Evolutionary conservation across 106 monocot genomes (phyloP).

Genomic region (Allium sativum): DNA sequence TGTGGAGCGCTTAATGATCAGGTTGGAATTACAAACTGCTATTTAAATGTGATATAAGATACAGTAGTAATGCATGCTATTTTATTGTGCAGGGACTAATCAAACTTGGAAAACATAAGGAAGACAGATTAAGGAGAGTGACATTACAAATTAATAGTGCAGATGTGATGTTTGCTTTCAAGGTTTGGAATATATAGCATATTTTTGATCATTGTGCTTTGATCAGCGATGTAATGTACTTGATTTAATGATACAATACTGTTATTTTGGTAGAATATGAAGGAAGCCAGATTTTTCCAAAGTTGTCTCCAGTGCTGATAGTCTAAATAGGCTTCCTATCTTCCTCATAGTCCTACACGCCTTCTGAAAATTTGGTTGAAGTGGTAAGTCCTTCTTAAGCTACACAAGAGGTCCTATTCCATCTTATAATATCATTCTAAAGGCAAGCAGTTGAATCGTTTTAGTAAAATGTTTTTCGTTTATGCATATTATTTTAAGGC

Average conservation of each 20-base stretch:
- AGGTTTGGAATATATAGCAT: slow-evolving; percentile 20
- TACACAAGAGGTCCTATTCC: too few relatives aligned
- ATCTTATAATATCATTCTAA: too few relatives aligned
- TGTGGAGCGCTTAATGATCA: slow-evolving; percentile 74
- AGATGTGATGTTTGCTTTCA: slow-evolving; percentile 76
- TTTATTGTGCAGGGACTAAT: slow-evolving; percentile 50
- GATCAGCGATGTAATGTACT: too few relatives aligned
- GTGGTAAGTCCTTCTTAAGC: too few relatives aligned
- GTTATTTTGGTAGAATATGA: background rate
- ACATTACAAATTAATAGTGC: slow-evolving; percentile 46
- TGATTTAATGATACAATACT: too few relatives aligned
- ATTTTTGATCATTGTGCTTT: background rate
- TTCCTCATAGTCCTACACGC: background rate
- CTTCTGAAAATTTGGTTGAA: background rate
- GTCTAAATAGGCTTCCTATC: background rate
- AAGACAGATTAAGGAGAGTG: slow-evolving; percentile 52
- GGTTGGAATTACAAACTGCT: slow-evolving; percentile 21
- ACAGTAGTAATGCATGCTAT: background rate
- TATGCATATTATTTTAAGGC: too few relatives aligned
- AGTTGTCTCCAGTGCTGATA: slow-evolving; percentile 15
- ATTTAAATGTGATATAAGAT: background rate
- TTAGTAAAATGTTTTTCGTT: too few relatives aligned
- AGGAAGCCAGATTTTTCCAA: slow-evolving; percentile 46
- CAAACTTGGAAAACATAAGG: slow-evolving; percentile 52
- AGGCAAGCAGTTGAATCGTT: too few relatives aligned